Conservation (phyloP, 2,329 filamentous ascomycete species). For the Fusarium veterinarium region DNA sequence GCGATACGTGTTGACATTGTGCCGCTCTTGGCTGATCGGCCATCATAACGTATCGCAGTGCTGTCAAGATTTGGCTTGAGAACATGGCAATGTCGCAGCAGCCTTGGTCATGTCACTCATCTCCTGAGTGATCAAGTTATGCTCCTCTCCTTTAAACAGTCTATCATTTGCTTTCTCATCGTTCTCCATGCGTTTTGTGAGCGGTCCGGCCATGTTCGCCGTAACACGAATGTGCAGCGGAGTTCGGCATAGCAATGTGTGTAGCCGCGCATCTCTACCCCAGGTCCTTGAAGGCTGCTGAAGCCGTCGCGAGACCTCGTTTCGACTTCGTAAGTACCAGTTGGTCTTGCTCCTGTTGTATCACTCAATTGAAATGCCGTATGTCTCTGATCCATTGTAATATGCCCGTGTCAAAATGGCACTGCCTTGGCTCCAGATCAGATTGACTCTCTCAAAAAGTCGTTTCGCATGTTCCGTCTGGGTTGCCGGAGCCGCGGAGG, state of each 20-base stretch:
- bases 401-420: too few species aligned
- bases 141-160: neutral
- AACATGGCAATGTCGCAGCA: neutral
- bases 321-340: neutral
- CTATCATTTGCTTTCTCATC: neutral
- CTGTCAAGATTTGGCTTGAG: too few species aligned
- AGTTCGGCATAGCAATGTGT: too few species aligned
- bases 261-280: too few species aligned
- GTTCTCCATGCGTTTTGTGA: fast-evolving
- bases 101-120: neutral
- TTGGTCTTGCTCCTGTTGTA: fast-evolving
- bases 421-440: too few species aligned
- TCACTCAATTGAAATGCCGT: too few species aligned
- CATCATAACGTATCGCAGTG: neutral
- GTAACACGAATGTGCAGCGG: too few species aligned
- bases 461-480: too few species aligned
- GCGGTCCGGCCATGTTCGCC: neutral
- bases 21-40: fast-evolving
- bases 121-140: neutral
- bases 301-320: fast-evolving
- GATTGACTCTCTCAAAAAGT: too few species aligned
- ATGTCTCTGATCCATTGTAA: too few species aligned
- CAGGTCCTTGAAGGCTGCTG: neutral
- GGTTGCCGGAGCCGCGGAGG: too few species aligned
- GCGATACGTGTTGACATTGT: neutral